Evolutionary conservation across 129 eudicot genomes (phyloP).

Genomic region (Artemisia annua): DNA sequence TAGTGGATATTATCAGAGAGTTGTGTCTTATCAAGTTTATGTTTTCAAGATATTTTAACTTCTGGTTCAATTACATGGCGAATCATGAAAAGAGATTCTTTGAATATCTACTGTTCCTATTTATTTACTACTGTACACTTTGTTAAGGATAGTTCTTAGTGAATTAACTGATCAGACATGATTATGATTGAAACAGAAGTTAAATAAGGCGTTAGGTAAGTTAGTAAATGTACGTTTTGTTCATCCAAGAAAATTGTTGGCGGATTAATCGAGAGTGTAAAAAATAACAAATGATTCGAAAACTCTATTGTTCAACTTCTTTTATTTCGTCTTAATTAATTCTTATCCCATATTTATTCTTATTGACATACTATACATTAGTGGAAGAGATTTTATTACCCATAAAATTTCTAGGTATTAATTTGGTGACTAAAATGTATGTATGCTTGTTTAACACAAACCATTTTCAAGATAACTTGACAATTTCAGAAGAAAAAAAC

Average conservation of each 20-base stretch:
- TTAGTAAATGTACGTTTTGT: slow-evolving; percentile 22
- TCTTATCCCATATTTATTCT: no score
- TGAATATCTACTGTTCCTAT: neutral
- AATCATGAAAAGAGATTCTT: neutral
- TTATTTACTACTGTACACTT: neutral
- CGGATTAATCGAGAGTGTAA: no score
- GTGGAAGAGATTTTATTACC: no score
- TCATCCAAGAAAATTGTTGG: slow-evolving; percentile 35
- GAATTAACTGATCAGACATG: slow-evolving; percentile 2
- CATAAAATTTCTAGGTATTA: no score
- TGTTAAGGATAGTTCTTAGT: neutral
- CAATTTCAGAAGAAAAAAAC: no score
- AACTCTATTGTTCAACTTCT: no score
- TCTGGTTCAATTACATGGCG: slow-evolving; percentile 2
- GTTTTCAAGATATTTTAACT: slow-evolving; percentile 14
- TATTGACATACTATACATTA: no score
- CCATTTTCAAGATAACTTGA: no score
- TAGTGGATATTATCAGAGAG: neutral
- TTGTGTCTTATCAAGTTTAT: neutral
- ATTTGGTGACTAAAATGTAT: no score
- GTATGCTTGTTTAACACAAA: no score
- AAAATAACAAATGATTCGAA: no score
- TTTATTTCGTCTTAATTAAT: no score
- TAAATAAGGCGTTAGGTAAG: slow-evolving; percentile 10
- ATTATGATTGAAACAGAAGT: slow-evolving; percentile 31